phyloP scores from a whole-genome alignment of 2,329 filamentous ascomycete species.

The Rachicladosporium sp. region DNA sequence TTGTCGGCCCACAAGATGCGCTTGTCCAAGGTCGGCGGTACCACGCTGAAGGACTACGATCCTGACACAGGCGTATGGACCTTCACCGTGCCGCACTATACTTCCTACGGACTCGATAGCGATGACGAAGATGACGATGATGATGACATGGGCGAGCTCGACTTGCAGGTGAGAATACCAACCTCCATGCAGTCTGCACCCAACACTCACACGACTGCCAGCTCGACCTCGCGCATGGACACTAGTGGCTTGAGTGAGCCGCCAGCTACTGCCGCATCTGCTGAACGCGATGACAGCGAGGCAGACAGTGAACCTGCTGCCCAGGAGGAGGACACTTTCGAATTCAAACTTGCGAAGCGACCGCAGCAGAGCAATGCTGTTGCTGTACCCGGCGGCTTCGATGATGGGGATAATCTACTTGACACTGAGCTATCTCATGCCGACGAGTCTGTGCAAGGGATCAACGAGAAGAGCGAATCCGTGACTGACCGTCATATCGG shows the following conservation, averaged over 20 bases:
- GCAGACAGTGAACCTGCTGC: slow-evolving; percentile 6
- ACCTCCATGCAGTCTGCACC: background rate
- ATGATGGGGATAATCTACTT: slow-evolving; percentile 28
- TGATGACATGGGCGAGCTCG: slow-evolving; percentile 37
- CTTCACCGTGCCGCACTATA: slow-evolving; percentile 93
- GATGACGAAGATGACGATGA: slow-evolving; percentile 46
- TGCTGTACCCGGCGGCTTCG: slow-evolving; percentile 70
- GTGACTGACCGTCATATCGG: slow-evolving; percentile 16
- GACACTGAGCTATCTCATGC: slow-evolving; percentile 20
- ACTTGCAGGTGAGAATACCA: slow-evolving; percentile 5
- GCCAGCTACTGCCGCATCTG: slow-evolving; percentile 12
- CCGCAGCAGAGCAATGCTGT: slow-evolving; percentile 24
- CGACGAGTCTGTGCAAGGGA: slow-evolving; percentile 32
- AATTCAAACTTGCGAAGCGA: slow-evolving; percentile 38
- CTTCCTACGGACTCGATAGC: slow-evolving; percentile 81
- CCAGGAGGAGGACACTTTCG: slow-evolving; percentile 40
- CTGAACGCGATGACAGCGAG: slow-evolving; percentile 4
- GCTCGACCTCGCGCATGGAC: slow-evolving; percentile 15
- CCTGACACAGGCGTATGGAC: slow-evolving; percentile 72
- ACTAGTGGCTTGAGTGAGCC: slow-evolving; percentile 26
- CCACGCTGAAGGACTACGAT: slow-evolving; percentile 72
- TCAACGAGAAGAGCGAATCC: slow-evolving; percentile 32
- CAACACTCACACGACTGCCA: background rate
- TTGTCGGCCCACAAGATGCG: slow-evolving; percentile 73
- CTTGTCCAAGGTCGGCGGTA: slow-evolving; percentile 66